These are phyloP conservation scores for Herpetospermum pedunculosum DNA, from an alignment of 306 rosid species.

Conservation along the genomic window DNA sequence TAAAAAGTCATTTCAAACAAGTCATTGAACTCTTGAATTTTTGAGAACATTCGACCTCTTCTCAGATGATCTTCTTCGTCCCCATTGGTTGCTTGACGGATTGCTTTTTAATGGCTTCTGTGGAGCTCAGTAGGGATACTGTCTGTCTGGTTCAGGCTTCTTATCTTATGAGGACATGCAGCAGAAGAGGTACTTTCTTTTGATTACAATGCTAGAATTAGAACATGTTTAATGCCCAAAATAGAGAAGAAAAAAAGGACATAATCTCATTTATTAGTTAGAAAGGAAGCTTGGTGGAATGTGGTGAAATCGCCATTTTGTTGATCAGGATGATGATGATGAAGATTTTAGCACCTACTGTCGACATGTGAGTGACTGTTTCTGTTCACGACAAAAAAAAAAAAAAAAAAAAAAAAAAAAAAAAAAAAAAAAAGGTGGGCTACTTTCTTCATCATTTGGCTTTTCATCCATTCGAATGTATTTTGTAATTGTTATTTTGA, in stretches of 20 bases:
- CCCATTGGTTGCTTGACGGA: neutral
- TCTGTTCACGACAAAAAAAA: neutral
- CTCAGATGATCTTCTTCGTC: neutral
- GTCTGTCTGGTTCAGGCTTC: neutral
- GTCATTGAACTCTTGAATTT: no score
- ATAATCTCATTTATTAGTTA: neutral
- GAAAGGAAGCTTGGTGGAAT: neutral
- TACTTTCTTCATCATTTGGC: neutral
- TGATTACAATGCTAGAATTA: neutral
- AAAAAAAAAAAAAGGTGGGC: no score
- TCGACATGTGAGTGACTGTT: neutral
- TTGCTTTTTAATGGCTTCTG: neutral
- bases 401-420: no score
- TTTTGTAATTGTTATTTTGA: no score
- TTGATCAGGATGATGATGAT: neutral
- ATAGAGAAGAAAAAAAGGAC: neutral
- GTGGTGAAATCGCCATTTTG: neutral
- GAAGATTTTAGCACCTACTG: neutral
- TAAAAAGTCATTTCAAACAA: no score
- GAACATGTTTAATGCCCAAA: neutral
- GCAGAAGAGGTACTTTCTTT: neutral
- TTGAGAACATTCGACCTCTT: neutral
- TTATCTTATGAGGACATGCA: neutral
- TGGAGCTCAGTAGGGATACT: neutral
- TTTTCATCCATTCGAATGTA: neutral